phyloP scores from a whole-genome alignment of 768 basidiomycete genomes.

The button mushroom (Agaricus bisporus) region DNA sequence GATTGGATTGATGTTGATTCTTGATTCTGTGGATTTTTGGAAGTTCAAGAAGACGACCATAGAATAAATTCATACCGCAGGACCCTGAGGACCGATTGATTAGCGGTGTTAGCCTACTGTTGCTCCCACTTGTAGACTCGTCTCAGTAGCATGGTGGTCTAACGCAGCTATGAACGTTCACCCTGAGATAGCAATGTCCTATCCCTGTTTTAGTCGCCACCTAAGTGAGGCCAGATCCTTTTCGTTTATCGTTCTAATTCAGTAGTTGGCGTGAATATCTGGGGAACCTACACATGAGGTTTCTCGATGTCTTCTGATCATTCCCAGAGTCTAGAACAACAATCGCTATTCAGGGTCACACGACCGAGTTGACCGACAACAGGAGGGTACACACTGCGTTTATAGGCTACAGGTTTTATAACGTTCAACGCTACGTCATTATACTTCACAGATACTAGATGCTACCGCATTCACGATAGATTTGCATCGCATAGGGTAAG shows the following conservation, averaged over 20 bases:
- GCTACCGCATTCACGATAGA: not conserved
- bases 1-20: too few relatives aligned
- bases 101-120: too few relatives aligned
- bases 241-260: not conserved
- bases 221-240: not conserved
- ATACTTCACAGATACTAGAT: too few relatives aligned
- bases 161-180: not conserved
- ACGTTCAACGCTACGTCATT: too few relatives aligned
- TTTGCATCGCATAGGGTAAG: not conserved
- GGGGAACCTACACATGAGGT: not conserved
- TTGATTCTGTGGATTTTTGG: too few relatives aligned
- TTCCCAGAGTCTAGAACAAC: conserved; percentile 5
- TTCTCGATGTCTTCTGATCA: conserved; percentile 4
- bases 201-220: not conserved
- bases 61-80: too few relatives aligned
- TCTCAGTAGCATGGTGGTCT: too few relatives aligned
- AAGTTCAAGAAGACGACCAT: too few relatives aligned
- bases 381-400: not conserved
- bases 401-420: not conserved
- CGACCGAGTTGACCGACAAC: not conserved
- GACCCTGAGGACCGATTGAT: too few relatives aligned
- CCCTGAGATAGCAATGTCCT: not conserved
- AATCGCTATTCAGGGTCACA: not conserved
- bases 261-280: conserved; percentile 1
- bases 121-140: too few relatives aligned